Conservation (phyloP, 768 basidiomycete species). For the Rhodotorula kratochvilovae region DNA sequence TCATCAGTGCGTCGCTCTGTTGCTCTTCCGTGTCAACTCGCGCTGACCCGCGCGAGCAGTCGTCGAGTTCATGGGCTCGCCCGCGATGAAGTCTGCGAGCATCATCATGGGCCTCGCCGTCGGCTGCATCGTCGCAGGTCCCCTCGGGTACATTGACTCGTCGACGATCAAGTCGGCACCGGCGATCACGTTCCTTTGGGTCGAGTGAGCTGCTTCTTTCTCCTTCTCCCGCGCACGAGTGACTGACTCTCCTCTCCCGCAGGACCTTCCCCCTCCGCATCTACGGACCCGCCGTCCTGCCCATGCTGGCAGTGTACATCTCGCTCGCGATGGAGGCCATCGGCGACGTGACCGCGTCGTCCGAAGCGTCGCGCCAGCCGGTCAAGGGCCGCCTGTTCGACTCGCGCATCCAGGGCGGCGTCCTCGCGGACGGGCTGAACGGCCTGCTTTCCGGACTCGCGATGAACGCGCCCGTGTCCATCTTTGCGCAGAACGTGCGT, state of each 20-base stretch:
- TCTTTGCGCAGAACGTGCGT: not conserved
- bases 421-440: not conserved
- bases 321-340: not conserved
- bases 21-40: not conserved
- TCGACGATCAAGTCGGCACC: not conserved
- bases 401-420: constrained; percentile 1
- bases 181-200: not conserved
- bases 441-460: not conserved
- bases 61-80: not conserved
- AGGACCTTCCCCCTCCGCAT: not conserved
- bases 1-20: not conserved
- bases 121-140: not conserved
- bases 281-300: not conserved
- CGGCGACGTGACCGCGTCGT: not conserved
- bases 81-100: not conserved
- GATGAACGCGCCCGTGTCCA: not conserved
- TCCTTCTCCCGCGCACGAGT: no score
- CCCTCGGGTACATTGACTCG: not conserved
- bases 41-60: not conserved
- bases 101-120: not conserved
- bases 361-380: not conserved
- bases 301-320: not conserved
- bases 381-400: not conserved
- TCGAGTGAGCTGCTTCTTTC: not conserved
- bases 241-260: not conserved